Base-by-base conservation (phyloP, 2,329 filamentous ascomycete genomes). In the Didymella keratinophila region DNA sequence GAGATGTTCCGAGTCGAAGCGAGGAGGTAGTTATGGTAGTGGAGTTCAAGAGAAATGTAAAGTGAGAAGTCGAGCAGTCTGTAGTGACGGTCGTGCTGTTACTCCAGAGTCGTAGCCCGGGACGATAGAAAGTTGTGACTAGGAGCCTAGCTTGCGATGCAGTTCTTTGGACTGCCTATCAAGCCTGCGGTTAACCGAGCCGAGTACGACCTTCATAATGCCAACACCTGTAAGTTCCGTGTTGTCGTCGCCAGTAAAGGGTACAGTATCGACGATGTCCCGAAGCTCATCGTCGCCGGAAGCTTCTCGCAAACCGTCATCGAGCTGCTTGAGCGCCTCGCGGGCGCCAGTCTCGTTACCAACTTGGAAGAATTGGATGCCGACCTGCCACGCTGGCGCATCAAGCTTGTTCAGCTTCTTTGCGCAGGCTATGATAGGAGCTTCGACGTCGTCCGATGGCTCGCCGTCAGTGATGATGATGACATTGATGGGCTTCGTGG, bases 321-420 rank as follows among this genome's bases (percentile, higher is more conserved):
- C 94, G 8, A 98, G 82, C 45, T 88, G 82, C 66, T 84, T 80
- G 37, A 98, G 81, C 54, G 89, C 87, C 64, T 82, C 77, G 1
- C 83, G 81, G 0, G 93, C 94, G 0, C 77, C 80, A 0, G 78
- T 71, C 66, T 96, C 91, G 48, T 85, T 83, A 56, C 95, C 94
- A 43, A 98, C 90, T 78, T 97, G 94, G 81, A 98, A 96, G 80
- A 98, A 98, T 76, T 98, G 94, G 56, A 98, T 87, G 32, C 94
- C 94, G 9, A 97, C 82, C 79, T 98, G 95, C 82, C 90, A 90
- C 0, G 88, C 83, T 4, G 89, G 87, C 0, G 92, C 92, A 9
- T 88, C 83, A 8, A 90, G 75, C 50, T 77, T 77, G 70, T 95
- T 89, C 30, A 98, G 84, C 70, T 86, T 87, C 75, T 83, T 83